Conservation (phyloP, 2,329 filamentous ascomycete genomes). For the Claviceps monticola region DNA sequence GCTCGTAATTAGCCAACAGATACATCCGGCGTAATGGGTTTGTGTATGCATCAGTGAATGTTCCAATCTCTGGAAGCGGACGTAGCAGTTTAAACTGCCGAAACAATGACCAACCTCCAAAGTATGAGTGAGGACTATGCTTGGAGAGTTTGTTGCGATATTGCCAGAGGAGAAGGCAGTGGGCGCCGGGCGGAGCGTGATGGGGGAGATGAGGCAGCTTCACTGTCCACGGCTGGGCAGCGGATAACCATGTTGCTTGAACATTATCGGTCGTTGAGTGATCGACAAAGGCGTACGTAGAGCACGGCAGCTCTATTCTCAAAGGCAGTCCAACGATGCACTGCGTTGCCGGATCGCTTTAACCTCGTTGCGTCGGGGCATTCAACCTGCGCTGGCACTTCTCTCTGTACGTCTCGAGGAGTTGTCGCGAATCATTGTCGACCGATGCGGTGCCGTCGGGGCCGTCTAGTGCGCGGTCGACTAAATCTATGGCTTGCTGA, state of each 20-base stretch:
- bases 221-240: too few relatives aligned
- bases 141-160: neutral
- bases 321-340: neutral
- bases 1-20: constrained; percentile 1
- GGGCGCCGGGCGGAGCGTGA: neutral
- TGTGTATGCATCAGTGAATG: neutral
- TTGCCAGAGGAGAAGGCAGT: neutral
- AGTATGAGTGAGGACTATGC: neutral
- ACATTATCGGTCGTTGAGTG: neutral
- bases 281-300: neutral
- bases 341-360: neutral
- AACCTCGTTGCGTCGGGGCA: neutral
- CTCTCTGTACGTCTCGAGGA: constrained; percentile 28
- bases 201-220: neutral
- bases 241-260: neutral
- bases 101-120: too few relatives aligned
- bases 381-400: constrained; percentile 24
- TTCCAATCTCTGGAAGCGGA: neutral
- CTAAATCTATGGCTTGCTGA: constrained; percentile 29
- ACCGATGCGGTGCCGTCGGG: constrained; percentile 18
- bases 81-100: neutral
- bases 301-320: neutral
- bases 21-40: neutral
- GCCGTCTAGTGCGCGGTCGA: constrained; percentile 18
- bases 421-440: constrained; percentile 28